Base-by-base conservation (phyloP, 2,329 filamentous ascomycete species). In the Cryphonectria japonica region DNA sequence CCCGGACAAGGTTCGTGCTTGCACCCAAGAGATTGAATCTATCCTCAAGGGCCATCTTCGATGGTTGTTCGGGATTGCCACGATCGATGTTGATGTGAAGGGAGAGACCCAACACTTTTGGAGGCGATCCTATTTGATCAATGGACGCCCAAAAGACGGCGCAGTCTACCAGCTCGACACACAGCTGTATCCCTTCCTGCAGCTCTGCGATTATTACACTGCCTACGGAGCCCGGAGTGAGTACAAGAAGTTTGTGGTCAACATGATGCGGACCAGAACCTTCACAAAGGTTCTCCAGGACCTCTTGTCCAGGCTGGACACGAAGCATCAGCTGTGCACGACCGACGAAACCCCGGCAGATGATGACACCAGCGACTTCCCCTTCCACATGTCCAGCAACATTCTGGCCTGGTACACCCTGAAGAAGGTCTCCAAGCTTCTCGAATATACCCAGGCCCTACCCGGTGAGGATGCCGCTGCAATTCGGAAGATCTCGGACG, bases 261-360 rank as follows among this genome's bases (percentile, higher is more conserved):
- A 34, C 19, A 60, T 75, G 2, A 57, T 75, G 34, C 34, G n/a
- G 14, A 64, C 68, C 6, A 59, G 59, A 5, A 60, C 71, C 3
- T 66, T 74, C 37, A 57, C 34, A 19, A 52, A 70, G 3, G 57
- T 75, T 26, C 68, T 76, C 13, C 6, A 8, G 13, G 69, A 73
- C 37, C 34, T 76, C 14, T 34, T 66, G 22, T 46, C 57, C 1
- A 67, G 69, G n/a, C 22, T 52, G 9, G 72, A 76, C 32, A 3
- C 29, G 4, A 2, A 6, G 8, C 68, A 65, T n/a, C 66, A 70
- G 3, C 72, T 76, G 13, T 74, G 71, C 52, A 41, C 14, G 5
- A 74, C 75, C 3, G 74, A 76, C 8, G 74, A 76, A 60, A 75
- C 74, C 1, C 74, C 75, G 3, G 74, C 72, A 0, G 75, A 76